Percentiles rank a stretch among this genome's conserved stretches.
Evolutionary conservation across 345 rosid species (phyloP).

Genomic region (Gynandropsis gynandra): DNA sequence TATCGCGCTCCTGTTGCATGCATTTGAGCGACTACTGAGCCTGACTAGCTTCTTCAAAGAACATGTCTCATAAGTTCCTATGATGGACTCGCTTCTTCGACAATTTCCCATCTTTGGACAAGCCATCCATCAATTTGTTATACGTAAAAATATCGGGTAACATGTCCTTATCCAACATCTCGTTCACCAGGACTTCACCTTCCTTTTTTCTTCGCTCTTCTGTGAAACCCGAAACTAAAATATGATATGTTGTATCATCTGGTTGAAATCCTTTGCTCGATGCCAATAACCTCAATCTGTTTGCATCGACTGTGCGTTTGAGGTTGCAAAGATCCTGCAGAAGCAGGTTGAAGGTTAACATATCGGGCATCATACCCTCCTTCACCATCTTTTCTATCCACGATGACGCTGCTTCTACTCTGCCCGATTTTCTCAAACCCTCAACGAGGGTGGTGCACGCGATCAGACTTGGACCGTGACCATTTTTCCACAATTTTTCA

Average conservation of each 20-base stretch:
- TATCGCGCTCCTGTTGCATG: too few species aligned
- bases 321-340: constrained; percentile 60
- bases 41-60: too few species aligned
- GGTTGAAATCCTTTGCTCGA: constrained; percentile 53
- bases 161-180: constrained; percentile 80
- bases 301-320: constrained; percentile 47
- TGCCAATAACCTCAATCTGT: constrained; percentile 58
- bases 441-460: constrained; percentile 70
- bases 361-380: constrained; percentile 52
- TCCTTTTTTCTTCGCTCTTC: constrained; percentile 54
- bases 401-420: constrained; percentile 37
- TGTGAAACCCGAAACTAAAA: constrained; percentile 52
- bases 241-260: constrained; percentile 44
- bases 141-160: constrained; percentile 67
- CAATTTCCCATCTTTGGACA: constrained; percentile 26
- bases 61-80: background rate
- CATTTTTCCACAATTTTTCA: constrained; percentile 53
- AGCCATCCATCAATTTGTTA: constrained; percentile 54
- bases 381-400: constrained; percentile 67
- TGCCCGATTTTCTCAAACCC: constrained; percentile 61
- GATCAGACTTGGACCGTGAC: constrained; percentile 52
- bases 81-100: constrained; percentile 5
- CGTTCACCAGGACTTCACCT: constrained; percentile 54
- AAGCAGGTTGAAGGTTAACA: constrained; percentile 67
- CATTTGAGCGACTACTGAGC: too few species aligned